Percentiles rank a stretch among this genome's conserved stretches.
phyloP scores from a whole-genome alignment of 139 green algal genomes.

The Chlorella sp. region DNA sequence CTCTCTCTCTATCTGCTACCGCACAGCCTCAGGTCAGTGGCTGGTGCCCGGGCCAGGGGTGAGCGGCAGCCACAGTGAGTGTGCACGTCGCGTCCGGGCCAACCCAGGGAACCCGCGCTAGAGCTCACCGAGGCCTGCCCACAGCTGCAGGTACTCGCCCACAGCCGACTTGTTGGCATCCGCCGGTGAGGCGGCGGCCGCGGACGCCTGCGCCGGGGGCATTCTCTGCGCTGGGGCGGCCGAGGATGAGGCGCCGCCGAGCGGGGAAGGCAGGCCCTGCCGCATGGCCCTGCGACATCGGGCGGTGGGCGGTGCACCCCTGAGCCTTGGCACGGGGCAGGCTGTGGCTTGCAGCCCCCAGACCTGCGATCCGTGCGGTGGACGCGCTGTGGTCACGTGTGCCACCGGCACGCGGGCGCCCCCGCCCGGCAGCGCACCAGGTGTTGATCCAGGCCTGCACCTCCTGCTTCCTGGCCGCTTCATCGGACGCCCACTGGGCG shows the following conservation, averaged over 20 bases:
- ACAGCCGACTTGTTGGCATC: background rate
- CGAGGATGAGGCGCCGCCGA: background rate
- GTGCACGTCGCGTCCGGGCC: too few species aligned
- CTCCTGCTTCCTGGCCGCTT: too few species aligned
- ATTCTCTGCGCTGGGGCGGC: background rate
- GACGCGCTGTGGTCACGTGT: background rate
- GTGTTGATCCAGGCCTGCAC: background rate
- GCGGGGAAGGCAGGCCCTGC: background rate
- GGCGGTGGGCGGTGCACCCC: background rate
- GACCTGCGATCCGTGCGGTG: background rate
- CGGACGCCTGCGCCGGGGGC: background rate
- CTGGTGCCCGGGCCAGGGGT: background rate
- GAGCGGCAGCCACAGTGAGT: too few species aligned
- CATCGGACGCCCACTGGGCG: too few species aligned
- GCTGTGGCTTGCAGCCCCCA: background rate
- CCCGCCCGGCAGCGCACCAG: too few species aligned
- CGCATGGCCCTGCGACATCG: background rate
- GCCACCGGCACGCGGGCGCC: background rate
- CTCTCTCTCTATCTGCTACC: background rate
- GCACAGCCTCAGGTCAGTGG: background rate
- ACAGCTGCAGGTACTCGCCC: constrained; percentile 34
- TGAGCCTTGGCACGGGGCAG: too few species aligned
- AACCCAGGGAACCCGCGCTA: too few species aligned
- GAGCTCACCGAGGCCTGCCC: constrained; percentile 31
- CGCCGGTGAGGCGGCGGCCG: background rate